A percentile compares a stretch with the other conserved stretches of the same genome.
Conservation (phyloP, 768 basidiomycete genomes). For the Melanogaster broomeanus region DNA sequence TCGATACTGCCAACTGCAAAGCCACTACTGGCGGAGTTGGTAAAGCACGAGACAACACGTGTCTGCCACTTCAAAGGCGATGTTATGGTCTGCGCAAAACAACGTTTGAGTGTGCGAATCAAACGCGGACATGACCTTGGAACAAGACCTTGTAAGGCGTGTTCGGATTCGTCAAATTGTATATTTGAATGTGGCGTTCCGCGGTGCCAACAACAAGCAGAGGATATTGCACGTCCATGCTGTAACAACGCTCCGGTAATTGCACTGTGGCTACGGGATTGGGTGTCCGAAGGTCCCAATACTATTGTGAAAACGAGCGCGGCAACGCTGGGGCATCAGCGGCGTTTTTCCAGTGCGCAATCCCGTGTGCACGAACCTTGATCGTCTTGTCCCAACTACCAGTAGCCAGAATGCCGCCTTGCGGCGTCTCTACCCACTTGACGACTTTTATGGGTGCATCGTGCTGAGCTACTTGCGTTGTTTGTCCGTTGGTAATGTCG, state of each 20-base stretch:
- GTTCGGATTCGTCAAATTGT: slow-evolving; percentile 82
- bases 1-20: slow-evolving; percentile 88
- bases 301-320: slow-evolving; percentile 49
- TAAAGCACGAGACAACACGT: slow-evolving; percentile 82
- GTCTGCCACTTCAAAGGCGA: slow-evolving; percentile 96
- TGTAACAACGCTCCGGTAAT: slow-evolving; percentile 90
- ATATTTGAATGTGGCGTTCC: slow-evolving; percentile 88
- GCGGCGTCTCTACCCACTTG: slow-evolving; percentile 76
- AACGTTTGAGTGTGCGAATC: slow-evolving; percentile 1
- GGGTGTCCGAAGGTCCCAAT: slow-evolving; percentile 88
- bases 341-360: background rate
- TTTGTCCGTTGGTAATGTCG: slow-evolving; percentile 82
- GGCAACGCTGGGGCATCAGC: background rate
- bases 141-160: slow-evolving; percentile 71
- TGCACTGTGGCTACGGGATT: slow-evolving; percentile 75
- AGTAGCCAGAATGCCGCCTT: slow-evolving; percentile 79
- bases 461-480: slow-evolving; percentile 85
- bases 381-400: slow-evolving; percentile 99
- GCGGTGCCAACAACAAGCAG: slow-evolving; percentile 93
- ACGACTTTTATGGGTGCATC: slow-evolving; percentile 87
- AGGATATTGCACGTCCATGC: slow-evolving; percentile 78
- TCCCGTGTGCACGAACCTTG: slow-evolving; percentile 56
- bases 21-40: slow-evolving; percentile 61
- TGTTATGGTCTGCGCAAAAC: slow-evolving; percentile 56
- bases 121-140: slow-evolving; percentile 1